Evolutionary conservation across 23 red algal genomes (phyloP).

Genomic region (Pyropia haitanensis): DNA sequence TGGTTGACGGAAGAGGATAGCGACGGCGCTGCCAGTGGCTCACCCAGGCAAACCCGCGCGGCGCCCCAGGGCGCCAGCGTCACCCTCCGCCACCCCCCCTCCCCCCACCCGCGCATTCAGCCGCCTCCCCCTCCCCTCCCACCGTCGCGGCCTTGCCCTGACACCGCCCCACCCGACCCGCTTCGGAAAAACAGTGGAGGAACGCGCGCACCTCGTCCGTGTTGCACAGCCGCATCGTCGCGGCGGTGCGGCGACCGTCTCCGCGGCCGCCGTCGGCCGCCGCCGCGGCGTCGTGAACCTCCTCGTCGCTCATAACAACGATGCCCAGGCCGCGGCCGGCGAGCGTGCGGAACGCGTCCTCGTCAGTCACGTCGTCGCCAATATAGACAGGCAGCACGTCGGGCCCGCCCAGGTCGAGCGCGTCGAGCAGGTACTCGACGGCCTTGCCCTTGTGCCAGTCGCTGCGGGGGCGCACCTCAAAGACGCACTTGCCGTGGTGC

Average conservation of each 20-base stretch:
- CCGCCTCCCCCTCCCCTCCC: no score
- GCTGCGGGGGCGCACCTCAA: conserved; percentile 65
- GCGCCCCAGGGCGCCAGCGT: no score
- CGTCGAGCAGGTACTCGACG: conserved; percentile 62
- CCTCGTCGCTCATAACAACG: conserved; percentile 19
- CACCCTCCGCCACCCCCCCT: no score
- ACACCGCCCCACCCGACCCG: no score
- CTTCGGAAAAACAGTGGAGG: no score
- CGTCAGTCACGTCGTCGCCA: conserved; percentile 89
- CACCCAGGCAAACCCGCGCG: no score
- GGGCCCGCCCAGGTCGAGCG: conserved; percentile 25
- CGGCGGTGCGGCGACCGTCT: conserved; percentile 9
- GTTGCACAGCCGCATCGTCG: conserved; percentile 35
- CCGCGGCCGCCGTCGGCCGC: no score
- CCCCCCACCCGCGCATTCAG: no score
- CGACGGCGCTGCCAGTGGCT: no score
- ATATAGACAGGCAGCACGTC: conserved; percentile 84
- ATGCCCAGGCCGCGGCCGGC: conserved; percentile 24
- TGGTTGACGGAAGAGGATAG: no score
- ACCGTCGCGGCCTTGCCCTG: no score
- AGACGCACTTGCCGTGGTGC: conserved; percentile 68
- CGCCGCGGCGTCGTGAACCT: no score
- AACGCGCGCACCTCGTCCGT: conserved; percentile 31
- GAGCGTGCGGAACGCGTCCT: conserved; percentile 66
- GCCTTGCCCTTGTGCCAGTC: conserved; percentile 93